Base-by-base conservation (phyloP, 805 yeast genomes). In the Saccharomycopsis lassenensis region DNA sequence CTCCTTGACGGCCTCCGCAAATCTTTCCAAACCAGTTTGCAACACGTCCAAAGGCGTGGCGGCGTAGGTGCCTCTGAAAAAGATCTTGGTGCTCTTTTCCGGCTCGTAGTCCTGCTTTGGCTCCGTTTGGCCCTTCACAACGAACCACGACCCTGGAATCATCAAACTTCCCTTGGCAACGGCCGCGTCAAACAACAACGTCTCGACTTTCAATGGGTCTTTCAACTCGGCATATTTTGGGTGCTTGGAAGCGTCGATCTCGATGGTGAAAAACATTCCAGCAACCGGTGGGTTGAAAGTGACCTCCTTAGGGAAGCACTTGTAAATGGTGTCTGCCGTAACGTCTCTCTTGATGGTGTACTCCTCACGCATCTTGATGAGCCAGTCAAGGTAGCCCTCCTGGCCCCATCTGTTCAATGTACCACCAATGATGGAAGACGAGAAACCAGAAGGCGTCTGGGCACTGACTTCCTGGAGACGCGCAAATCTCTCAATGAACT, bases 331-430 rank as follows among this genome's bases (percentile, higher is more conserved):
- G 51, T 83, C 89, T 46, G 85, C 70, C 33, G 95, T 83, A 47
- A 74, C 76, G 55, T 91, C 89, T 63, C 98, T 77, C 64, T 86
- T 84, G 51, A 67, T 69, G 21, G 95, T 77, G 68, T 89, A 89
- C 55, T 82, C 89, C 25, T 69, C 66, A 63, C 93, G 73, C 51
- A 81, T 61, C 40, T 84, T 81, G 45, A 83, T 76, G 53, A 86
- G 71, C 95, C 95, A 86, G 58, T 83, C 87, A 49, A 85, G 48
- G 64, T 80, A 87, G 22, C 95, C 95, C 4, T 56, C 55, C 61
- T 86, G 95, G 39, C 94, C 95, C 96, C 96, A 86, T 48, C 79
- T 71, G 43, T 73, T 71, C 50, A 87, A 66, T 44, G 82, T 59
- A 36, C 85, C 84, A 50, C 77, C 69, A 36, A 77, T 68, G 33